Conservation (phyloP, 2,329 filamentous ascomycete genomes). For the Ampelomyces quisqualis region DNA sequence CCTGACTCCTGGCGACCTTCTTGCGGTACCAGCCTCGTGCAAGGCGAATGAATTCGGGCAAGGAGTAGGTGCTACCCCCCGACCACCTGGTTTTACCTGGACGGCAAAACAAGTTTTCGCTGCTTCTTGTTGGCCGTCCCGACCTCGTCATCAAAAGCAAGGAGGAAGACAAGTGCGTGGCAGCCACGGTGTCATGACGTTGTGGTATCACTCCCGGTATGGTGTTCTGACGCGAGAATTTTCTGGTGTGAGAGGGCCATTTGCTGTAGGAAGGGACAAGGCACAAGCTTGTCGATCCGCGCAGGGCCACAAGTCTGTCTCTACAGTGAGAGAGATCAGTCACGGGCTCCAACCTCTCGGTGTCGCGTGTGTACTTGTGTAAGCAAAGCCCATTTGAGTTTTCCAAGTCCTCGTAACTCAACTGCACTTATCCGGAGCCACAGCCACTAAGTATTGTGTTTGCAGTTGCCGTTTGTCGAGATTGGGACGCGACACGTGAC, state of each 20-base stretch:
- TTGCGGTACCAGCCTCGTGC: constrained; percentile 13
- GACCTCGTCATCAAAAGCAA: constrained; percentile 14
- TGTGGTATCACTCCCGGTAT: no score
- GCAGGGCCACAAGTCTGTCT: no score
- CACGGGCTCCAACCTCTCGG: constrained; percentile 13
- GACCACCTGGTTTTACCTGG: no score
- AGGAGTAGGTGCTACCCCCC: no score
- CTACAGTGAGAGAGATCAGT: no score
- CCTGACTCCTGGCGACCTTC: constrained; percentile 2
- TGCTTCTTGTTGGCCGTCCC: constrained; percentile 18
- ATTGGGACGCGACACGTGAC: constrained; percentile 7
- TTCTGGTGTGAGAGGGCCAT: no score
- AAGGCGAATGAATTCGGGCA: constrained; percentile 11
- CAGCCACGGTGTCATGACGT: background rate
- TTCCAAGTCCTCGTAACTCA: no score
- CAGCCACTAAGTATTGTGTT: constrained; percentile 3
- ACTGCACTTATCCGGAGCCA: constrained; percentile 3
- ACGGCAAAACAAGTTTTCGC: constrained; percentile 4
- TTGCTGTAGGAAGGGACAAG: background rate
- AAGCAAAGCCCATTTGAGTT: no score
- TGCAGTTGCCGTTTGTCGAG: constrained; percentile 2
- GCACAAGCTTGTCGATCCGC: no score
- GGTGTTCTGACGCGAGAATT: no score
- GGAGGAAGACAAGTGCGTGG: constrained; percentile 4
- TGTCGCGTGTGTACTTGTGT: constrained; percentile 11